A percentile compares a stretch with the other conserved stretches of the same genome.
phyloP scores from a whole-genome alignment of 306 rosid genomes.

The Vigna reflexopilosa region DNA sequence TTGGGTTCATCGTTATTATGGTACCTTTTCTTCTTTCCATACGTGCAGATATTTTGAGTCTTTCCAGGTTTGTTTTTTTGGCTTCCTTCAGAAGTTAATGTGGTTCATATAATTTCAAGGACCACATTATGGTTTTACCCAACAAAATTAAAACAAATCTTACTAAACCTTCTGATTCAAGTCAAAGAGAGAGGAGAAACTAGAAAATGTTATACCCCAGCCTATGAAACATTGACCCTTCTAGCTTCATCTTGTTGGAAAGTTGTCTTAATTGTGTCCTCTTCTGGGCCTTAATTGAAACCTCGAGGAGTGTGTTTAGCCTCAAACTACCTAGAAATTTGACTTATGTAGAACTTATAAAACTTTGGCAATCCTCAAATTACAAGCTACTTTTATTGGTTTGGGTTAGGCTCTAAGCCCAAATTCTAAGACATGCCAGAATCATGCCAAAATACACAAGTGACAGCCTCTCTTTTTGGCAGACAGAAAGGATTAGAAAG shows the following conservation, averaged over 20 bases:
- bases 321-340: too few relatives aligned
- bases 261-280: neutral
- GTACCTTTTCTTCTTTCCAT: neutral
- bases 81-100: neutral
- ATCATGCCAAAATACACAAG: neutral
- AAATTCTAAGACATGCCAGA: neutral
- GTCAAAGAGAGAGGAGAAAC: slow-evolving; percentile 11
- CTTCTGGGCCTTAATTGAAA: neutral
- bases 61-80: neutral
- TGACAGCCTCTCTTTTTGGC: slow-evolving; percentile 21
- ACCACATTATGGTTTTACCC: neutral
- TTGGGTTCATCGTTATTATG: neutral
- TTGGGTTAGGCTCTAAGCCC: neutral
- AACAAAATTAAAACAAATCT: neutral
- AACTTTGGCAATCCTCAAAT: neutral
- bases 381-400: neutral
- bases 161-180: neutral
- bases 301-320: neutral
- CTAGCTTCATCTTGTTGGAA: neutral
- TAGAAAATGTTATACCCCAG: neutral
- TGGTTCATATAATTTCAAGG: neutral
- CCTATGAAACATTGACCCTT: neutral
- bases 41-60: neutral
- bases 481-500: neutral
- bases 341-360: neutral